These are phyloP conservation scores for Emericellopsis cladophorae DNA, from an alignment of 2,329 filamentous ascomycete species.

Conservation along the genomic window DNA sequence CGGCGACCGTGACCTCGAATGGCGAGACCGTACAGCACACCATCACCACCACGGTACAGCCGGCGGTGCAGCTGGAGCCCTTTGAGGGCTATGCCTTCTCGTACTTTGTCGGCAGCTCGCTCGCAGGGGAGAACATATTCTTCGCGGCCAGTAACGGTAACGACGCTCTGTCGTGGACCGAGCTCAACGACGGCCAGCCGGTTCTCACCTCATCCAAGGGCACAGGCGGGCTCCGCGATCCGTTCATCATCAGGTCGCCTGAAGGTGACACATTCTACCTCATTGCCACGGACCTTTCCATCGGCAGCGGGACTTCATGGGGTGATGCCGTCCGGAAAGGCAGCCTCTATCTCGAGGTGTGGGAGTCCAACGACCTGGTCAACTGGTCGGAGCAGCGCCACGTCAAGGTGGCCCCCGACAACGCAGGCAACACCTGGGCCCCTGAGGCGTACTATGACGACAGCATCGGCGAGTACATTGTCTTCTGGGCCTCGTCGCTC, in stretches of 20 bases:
- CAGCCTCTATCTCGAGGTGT: constrained; percentile 37
- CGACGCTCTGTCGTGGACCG: constrained; percentile 35
- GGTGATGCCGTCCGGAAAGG: constrained; percentile 29
- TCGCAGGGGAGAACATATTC: constrained; percentile 36
- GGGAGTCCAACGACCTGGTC: constrained; percentile 36
- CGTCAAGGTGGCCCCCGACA: constrained; percentile 31
- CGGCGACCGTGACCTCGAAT: constrained; percentile 15
- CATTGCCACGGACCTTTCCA: constrained; percentile 38
- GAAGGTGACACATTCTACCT: constrained; percentile 39
- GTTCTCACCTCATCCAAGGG: constrained; percentile 30
- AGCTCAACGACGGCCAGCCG: constrained; percentile 33
- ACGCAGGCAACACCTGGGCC: constrained; percentile 40
- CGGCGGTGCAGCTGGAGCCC: constrained; percentile 15
- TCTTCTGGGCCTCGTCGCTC: constrained; percentile 32
- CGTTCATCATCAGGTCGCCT: constrained; percentile 36
- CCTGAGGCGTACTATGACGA: constrained; percentile 37
- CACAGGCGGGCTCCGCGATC: constrained; percentile 36
- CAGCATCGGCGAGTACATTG: constrained; percentile 24
- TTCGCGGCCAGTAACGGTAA: constrained; percentile 38
- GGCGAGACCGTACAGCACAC: constrained; percentile 13
- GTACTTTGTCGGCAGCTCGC: constrained; percentile 33
- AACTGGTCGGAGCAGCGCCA: constrained; percentile 39
- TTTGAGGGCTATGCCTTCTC: constrained; percentile 35
- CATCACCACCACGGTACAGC: constrained; percentile 19
- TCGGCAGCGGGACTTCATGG: constrained; percentile 41